Evolutionary conservation across 768 basidiomycete genomes (phyloP), one percentile per base, ranked within the genome.

Genomic region (Rhodotorula sphaerocarpa): DNA sequence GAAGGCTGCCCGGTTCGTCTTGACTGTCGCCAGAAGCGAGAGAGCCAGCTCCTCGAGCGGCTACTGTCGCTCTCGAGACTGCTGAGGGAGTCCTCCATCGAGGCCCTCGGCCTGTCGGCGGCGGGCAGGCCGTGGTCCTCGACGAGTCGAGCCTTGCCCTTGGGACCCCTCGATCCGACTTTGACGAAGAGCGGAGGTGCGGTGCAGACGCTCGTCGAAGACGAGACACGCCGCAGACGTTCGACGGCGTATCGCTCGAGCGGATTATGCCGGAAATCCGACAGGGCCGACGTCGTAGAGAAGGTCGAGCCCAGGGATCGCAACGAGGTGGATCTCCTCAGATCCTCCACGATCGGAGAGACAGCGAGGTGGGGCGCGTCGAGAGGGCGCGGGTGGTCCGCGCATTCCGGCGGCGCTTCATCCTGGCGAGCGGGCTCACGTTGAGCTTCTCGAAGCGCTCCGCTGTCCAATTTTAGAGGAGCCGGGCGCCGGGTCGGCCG

Each of bases 21-120:
- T n/a, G n/a, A n/a, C n/a, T n/a, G n/a, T n/a, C n/a, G 34, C 33
- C 57, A 59, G 63, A 64, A 64, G 25, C 63, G 41, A n/a, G 52
- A 50, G 15, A 64, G 47, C 63, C 63, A 64, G 5, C 14, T 36
- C 46, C 20, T 39, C 23, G 33, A 36, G 34, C 25, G n/a, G n/a
- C n/a, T n/a, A n/a, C n/a, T n/a, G n/a, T n/a, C n/a, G n/a, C n/a
- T n/a, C n/a, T n/a, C n/a, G n/a, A n/a, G n/a, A n/a, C n/a, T n/a
- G n/a, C n/a, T n/a, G n/a, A n/a, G n/a, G n/a, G n/a, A n/a, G n/a
- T n/a, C n/a, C n/a, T n/a, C n/a, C n/a, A n/a, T n/a, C n/a, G n/a
- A n/a, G n/a, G n/a, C n/a, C n/a, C n/a, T n/a, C n/a, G n/a, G n/a
- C n/a, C n/a, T n/a, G n/a, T n/a, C n/a, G n/a, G 31, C 7, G 16